Evolutionary conservation across 352 stramenopile genomes (phyloP), one percentile per base, ranked within the genome.

Genomic region (Phytophthora syringae): DNA sequence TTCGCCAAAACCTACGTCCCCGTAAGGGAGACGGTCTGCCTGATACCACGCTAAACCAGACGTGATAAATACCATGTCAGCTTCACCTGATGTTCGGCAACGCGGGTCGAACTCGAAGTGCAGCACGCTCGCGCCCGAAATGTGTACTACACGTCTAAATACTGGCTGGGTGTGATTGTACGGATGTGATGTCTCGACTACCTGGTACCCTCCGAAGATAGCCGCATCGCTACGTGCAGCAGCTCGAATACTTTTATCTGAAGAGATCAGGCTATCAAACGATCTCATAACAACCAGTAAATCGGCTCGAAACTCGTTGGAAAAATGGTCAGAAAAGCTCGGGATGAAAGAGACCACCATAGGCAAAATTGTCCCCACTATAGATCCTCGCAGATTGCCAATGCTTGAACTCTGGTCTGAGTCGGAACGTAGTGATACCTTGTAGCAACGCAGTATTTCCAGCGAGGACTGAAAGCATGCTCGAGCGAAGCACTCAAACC

Each of bases 61-160:
- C 10, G 73, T 89, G 15, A 93, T 77, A 18, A 86, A 79, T 15
- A 92, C 76, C 40, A 90, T 88, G 60, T 93, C 84, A 16, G 74
- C 74, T 55, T 89, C 77, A 42, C 77, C 72, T 5, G 77, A 69
- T 20, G 85, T 94, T 36, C 73, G 74, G 30, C 77, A 90, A 5
- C 74, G 76, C 37, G 72, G 68, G 18, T 94, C 85, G 61, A 94
- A 94, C 21, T 88, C 73, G 36, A 92, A 88, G 27, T 87, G 80
- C 7, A 94, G 48, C 13, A 77, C 65, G 7, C 52, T 80, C 2
- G 85, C 83, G 20, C 78, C 80, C 54, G 81, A 70, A 51, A 90
- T 78, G 11, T 70, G 70, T 21, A 92, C 63, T 20, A 88, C 75
- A 42, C 84, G 82, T 5, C 82, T 79, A 60, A 90, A 80, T 15